Evolutionary conservation across 1,284 basidiomycete species (phyloP), one percentile per base, ranked within the genome.

Genomic region (Singerocomus inundabilis): DNA sequence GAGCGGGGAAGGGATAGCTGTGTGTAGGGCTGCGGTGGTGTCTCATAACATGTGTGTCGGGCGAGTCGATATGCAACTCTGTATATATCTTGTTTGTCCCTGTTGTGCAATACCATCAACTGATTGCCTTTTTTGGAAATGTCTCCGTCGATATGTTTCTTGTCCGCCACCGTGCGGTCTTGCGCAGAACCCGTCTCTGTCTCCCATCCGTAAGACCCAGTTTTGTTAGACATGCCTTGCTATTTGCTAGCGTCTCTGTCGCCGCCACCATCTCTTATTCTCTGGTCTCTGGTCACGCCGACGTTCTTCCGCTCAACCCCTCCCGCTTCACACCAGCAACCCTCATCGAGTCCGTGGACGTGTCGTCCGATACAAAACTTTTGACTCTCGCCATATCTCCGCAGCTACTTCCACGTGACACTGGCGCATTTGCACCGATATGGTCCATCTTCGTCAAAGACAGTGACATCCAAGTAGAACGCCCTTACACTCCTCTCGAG

Each of bases 391-490:
- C 72, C 4, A 62, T 88, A 4, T 79, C 85, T 2, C 70, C 69
- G 1, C 64, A 80, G 44, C 58, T 70, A 8, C 60, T 72, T n/a
- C 71, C 72, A 5, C 45, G 18, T 4, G 46, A 50, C 28, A 40
- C 15, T 1, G 13, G 37, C 39, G 52, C 51, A 9, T 67, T 75
- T 49, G 35, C 64, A 34, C 76, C 86, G 5, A 81, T 92, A 51
- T 90, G 84, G 79, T 86, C 86, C 28, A 70, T 93, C 16, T 92
- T 78, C 63, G 75, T 93, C 63, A 92, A 92, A 59, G 88, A 93
- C 61, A 85, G 87, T 54, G 90, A 91, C 57, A 88, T 93, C 18
- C 91, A 93, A 67, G 88, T 93, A n/a, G 90, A 93, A 62, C 70
- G 91, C 44, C 82, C 89, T 4, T 93, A 91, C 62, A 93, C 91